Base-by-base conservation (phyloP, 768 basidiomycete genomes). In the Macrolepiota albuminosa region DNA sequence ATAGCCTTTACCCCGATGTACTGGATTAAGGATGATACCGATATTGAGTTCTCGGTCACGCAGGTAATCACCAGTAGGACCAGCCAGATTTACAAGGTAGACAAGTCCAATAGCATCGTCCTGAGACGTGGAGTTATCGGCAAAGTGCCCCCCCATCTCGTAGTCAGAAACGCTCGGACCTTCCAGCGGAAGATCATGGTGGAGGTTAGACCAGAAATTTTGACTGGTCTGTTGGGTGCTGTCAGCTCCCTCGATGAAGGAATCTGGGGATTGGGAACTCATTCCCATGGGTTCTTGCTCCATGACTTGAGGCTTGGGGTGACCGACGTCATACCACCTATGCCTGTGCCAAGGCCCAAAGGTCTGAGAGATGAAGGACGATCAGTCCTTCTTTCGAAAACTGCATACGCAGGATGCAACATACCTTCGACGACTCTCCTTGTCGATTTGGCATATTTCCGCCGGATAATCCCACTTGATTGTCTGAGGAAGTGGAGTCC, bases 21-120 rank as follows among this genome's bases (percentile, higher is more conserved):
- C 56, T 2, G 73, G 64, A 11, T 69, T 62, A 33, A 88, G 61
- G 56, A 83, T 73, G 63, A 90, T 70, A 11, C 87, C 87, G 36
- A 89, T 71, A 62, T 76, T 82, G 24, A 81, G 75, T 67, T 88
- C 84, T 4, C 72, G 68, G 33, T 63, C 64, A 29, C 71, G 70
- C 33, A 78, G 61, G 0, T 72, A 71, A 59, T 74, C 72, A 26
- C 3, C 31, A 34, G 65, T 61, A 26, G 67, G 60, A 16, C 61
- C 61, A 34, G 72, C 70, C 1, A 76, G 70, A 6, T 66, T 65
- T 14, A 64, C 68, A 31, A 83, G 72, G 58, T 81, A 83, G 29
- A 81, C 69, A 18, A 83, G 64, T 3, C 83, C 82, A 46, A 80
- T 69, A 2, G 71, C 66, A 16, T 59, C 58, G 14, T 37, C 56